Evolutionary conservation across 108 stramenopile genomes (phyloP).

Genomic region (Poteriospumella lacustris): DNA sequence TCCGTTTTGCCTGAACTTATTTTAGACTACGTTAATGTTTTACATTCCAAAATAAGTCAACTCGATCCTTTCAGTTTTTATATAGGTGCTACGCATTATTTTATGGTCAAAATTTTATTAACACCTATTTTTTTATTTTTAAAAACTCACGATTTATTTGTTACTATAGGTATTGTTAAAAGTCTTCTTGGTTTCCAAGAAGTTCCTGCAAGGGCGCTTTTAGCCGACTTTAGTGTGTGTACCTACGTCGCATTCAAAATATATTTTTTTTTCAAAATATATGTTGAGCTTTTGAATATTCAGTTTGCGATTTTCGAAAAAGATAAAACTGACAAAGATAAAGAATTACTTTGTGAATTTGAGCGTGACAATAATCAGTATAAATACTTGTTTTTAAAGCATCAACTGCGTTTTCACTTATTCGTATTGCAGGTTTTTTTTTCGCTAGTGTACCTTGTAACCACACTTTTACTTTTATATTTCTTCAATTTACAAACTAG

Average conservation of each 20-base stretch:
- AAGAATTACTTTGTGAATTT: conserved; percentile 3
- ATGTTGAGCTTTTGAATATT: conserved; percentile 9
- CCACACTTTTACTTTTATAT: conserved; percentile 9
- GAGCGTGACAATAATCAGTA: conserved; percentile 7
- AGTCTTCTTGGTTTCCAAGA: conserved; percentile 3
- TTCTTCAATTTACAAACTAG: conserved; percentile 9
- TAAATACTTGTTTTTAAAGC: conserved; percentile 9
- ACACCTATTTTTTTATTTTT: conserved; percentile 9
- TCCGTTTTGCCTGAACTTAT: conserved; percentile 7
- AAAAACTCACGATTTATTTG: conserved; percentile 9
- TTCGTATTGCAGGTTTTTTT: conserved; percentile 3
- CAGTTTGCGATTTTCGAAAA: conserved; percentile 8
- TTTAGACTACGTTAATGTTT: conserved; percentile 3
- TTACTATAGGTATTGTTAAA: conserved; percentile 9
- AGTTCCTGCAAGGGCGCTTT: conserved; percentile 6
- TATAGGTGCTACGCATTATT: conserved; percentile 8
- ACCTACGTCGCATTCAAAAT: conserved; percentile 7
- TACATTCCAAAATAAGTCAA: neutral
- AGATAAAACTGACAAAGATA: conserved; percentile 9
- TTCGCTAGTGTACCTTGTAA: conserved; percentile 7
- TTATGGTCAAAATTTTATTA: conserved; percentile 4
- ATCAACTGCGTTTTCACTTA: conserved; percentile 8
- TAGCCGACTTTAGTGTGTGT: conserved; percentile 7
- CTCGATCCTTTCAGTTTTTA: conserved; percentile 8
- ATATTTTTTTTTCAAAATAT: conserved; percentile 10